phyloP scores from a whole-genome alignment of 257 asterid genomes.

The Euphrasia confusa region DNA sequence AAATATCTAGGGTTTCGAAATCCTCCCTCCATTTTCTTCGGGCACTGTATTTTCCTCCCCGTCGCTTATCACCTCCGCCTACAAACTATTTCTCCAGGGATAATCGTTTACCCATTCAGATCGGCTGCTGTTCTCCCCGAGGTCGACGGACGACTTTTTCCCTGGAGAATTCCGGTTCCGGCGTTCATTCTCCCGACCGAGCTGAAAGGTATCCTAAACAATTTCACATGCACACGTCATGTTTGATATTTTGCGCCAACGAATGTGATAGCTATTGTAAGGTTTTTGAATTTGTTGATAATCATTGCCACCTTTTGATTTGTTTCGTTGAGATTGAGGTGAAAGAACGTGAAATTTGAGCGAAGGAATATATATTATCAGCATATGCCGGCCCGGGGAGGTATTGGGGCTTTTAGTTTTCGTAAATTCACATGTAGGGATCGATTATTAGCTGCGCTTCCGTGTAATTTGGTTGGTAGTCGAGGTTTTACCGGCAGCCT shows the following conservation, averaged over 20 bases:
- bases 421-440: constrained; percentile 14
- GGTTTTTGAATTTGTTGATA: constrained; percentile 13
- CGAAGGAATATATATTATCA: constrained; percentile 16
- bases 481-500: constrained; percentile 30
- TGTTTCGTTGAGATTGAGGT: constrained; percentile 25
- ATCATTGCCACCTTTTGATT: constrained; percentile 16
- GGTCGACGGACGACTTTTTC: constrained; percentile 17
- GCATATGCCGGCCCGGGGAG: constrained; percentile 24
- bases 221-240: constrained; percentile 25
- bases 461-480: constrained; percentile 19
- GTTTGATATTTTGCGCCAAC: background rate
- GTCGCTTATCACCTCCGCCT: constrained; percentile 24
- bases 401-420: constrained; percentile 27
- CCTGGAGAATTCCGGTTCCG: constrained; percentile 21
- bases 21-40: constrained; percentile 31
- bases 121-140: constrained; percentile 6
- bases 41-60: constrained; percentile 17
- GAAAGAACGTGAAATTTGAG: constrained; percentile 23
- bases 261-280: background rate
- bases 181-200: background rate
- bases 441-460: constrained; percentile 22
- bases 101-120: constrained; percentile 22
- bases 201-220: constrained; percentile 27
- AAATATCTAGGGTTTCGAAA: constrained; percentile 40
- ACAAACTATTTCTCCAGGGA: constrained; percentile 21